phyloP scores from a whole-genome alignment of 2,329 filamentous ascomycete species.

The Amesomyces nigricolor region DNA sequence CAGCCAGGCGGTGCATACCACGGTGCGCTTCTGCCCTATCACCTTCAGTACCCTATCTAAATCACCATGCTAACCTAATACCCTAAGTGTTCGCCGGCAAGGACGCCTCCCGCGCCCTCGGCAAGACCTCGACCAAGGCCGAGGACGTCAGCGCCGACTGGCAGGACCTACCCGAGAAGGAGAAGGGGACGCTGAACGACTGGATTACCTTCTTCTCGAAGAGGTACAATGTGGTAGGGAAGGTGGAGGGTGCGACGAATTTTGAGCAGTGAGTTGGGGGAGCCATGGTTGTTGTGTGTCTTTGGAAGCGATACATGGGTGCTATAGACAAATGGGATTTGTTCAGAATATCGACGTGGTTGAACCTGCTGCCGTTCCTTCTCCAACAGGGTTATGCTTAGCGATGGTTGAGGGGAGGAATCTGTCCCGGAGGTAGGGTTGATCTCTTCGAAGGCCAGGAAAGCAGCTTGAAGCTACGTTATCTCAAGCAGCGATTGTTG shows the following conservation, averaged over 20 bases:
- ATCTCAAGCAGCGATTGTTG: too few relatives aligned
- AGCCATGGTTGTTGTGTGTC: background rate
- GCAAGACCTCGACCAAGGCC: constrained; percentile 74
- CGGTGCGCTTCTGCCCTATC: constrained; percentile 50
- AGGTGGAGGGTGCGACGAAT: constrained; percentile 57
- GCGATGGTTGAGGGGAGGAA: too few relatives aligned
- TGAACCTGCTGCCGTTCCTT: background rate
- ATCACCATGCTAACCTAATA: background rate
- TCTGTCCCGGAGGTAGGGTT: too few relatives aligned
- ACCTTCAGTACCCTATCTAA: background rate
- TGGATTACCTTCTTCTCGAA: constrained; percentile 97
- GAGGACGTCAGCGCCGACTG: constrained; percentile 81
- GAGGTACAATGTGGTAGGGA: constrained; percentile 84
- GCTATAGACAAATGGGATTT: background rate
- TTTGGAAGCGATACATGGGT: background rate
- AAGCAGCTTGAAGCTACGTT: too few relatives aligned
- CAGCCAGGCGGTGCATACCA: constrained; percentile 76
- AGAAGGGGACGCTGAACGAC: constrained; percentile 79
- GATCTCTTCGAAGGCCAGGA: too few relatives aligned
- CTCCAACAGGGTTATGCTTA: too few relatives aligned
- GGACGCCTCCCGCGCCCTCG: constrained; percentile 89
- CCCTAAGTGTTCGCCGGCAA: constrained; percentile 87
- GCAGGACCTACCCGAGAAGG: constrained; percentile 75
- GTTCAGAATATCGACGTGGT: background rate
- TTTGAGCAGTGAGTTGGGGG: constrained; percentile 33